These are phyloP conservation scores for Populus deltoides DNA, from an alignment of 345 rosid species.

Conservation along the genomic window DNA sequence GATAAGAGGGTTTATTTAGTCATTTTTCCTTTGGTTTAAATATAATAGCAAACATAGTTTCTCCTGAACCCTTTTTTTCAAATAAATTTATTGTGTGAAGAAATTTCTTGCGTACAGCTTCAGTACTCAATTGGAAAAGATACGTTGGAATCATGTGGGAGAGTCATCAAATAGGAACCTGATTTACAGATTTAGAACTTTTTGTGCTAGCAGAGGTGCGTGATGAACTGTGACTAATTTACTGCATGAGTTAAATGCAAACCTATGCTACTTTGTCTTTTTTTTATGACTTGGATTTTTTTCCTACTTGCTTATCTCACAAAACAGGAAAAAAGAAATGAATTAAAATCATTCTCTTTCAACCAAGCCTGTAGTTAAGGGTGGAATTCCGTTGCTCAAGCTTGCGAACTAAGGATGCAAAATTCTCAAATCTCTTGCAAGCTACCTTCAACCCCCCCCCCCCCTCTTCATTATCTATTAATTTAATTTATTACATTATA, in stretches of 20 bases:
- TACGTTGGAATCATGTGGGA: constrained; percentile 37
- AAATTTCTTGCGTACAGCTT: constrained; percentile 42
- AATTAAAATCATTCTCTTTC: neutral
- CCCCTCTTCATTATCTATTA: neutral
- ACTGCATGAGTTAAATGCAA: neutral
- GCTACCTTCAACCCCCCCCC: neutral
- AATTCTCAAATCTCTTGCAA: neutral
- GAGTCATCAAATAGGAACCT: constrained; percentile 49
- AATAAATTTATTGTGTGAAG: constrained; percentile 12
- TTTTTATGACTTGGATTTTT: neutral
- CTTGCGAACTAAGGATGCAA: neutral
- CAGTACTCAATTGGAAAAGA: constrained; percentile 37
- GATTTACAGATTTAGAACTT: constrained; percentile 59
- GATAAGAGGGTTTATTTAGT: neutral
- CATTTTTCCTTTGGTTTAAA: neutral
- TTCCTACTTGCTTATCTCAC: neutral
- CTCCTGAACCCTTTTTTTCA: neutral
- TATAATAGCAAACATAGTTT: neutral
- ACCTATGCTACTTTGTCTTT: neutral
- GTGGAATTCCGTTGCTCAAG: neutral
- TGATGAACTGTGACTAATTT: constrained; percentile 17
- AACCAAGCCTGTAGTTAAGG: neutral
- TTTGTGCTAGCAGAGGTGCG: constrained; percentile 65
- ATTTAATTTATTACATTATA: too few species aligned
- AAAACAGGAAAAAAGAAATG: neutral